phyloP scores from a whole-genome alignment of 176 grass and related monocot species.

The Guadua angustifolia region DNA sequence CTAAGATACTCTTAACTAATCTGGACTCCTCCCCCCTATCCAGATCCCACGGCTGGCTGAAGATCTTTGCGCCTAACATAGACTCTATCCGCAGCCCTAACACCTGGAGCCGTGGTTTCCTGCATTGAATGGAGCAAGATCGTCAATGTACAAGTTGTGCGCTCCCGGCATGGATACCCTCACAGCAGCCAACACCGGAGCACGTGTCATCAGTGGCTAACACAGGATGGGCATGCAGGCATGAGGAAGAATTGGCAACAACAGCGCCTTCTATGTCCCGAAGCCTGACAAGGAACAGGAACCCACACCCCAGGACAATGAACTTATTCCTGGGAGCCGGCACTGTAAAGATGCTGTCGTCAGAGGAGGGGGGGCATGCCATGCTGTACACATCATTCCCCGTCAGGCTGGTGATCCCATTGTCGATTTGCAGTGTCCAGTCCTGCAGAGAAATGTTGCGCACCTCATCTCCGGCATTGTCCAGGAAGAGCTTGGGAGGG shows the following conservation, averaged over 20 bases:
- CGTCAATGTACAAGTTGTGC: conserved; percentile 1
- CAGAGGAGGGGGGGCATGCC: too few relatives aligned
- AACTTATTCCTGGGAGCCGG: conserved; percentile 52
- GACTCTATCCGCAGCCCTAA: too few relatives aligned
- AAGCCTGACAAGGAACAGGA: conserved; percentile 9
- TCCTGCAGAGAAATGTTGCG: neutral
- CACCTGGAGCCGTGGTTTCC: neutral
- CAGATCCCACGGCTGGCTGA: too few relatives aligned
- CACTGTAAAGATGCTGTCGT: too few relatives aligned
- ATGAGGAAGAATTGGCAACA: neutral
- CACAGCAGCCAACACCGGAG: conserved; percentile 41
- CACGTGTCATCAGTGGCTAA: conserved; percentile 20
- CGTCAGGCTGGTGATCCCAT: too few relatives aligned
- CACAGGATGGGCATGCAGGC: neutral
- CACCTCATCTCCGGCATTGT: neutral
- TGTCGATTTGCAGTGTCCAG: neutral
- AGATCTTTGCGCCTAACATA: too few relatives aligned
- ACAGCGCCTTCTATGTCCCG: neutral
- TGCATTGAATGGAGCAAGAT: conserved; percentile 16
- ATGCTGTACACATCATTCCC: too few relatives aligned
- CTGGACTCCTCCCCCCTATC: too few relatives aligned
- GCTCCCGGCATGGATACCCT: conserved; percentile 33
- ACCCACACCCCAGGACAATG: conserved; percentile 43
- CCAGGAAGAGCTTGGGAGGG: conserved; percentile 46
- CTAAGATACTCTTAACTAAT: too few relatives aligned